Conservation (phyloP, 129 eudicot species). For the Chrysanthemum lavandulifolium region DNA sequence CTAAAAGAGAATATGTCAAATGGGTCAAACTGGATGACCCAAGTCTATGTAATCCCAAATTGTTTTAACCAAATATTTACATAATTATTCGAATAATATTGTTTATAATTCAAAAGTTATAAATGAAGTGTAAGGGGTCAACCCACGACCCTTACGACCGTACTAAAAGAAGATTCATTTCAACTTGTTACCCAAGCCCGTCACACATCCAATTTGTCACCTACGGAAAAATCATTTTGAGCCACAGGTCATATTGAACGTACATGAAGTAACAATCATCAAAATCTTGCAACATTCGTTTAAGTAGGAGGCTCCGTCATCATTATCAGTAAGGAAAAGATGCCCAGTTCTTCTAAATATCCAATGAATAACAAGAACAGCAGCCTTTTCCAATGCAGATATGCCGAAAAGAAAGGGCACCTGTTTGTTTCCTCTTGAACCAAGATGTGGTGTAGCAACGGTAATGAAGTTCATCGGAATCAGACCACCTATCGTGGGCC, state of each 20-base stretch:
- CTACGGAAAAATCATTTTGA: not conserved
- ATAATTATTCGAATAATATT: too few species aligned
- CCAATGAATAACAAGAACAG: constrained; percentile 68
- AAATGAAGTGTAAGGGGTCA: not conserved
- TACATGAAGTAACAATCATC: constrained; percentile 63
- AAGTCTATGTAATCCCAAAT: too few species aligned
- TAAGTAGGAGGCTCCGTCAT: constrained; percentile 87
- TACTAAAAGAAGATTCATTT: not conserved
- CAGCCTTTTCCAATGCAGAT: constrained; percentile 69
- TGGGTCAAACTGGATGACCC: not conserved
- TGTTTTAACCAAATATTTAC: too few species aligned
- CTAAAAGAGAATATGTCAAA: not conserved
- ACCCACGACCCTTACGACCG: not conserved
- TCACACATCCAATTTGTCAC: not conserved
- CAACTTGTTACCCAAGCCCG: not conserved
- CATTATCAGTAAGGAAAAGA: constrained; percentile 77
- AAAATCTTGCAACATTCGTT: constrained; percentile 74
- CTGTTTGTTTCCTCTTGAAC: constrained; percentile 98
- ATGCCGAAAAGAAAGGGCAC: constrained; percentile 90
- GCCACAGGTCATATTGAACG: constrained; percentile 14
- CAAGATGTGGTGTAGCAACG: constrained; percentile 98
- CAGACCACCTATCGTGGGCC: constrained; percentile 77
- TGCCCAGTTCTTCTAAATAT: constrained; percentile 93
- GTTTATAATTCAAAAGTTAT: not conserved
- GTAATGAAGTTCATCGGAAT: constrained; percentile 82